These are phyloP conservation scores for Saccharomyces hybrid DNA, from an alignment of 1,139 yeast genomes.

Conservation along the genomic window DNA sequence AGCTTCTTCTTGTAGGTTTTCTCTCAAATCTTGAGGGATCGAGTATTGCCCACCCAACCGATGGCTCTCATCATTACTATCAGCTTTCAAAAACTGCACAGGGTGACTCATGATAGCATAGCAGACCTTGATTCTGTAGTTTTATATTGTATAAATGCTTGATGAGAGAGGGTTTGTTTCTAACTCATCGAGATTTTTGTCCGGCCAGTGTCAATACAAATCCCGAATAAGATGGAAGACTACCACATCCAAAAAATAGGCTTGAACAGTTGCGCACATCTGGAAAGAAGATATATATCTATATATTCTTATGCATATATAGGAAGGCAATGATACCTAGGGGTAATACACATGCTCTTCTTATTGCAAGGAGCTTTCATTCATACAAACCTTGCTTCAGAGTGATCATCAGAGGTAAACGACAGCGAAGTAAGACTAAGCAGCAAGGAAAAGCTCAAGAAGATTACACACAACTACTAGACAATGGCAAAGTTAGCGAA, in stretches of 20 bases:
- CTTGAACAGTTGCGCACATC: background rate
- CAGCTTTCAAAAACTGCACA: background rate
- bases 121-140: background rate
- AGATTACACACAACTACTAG: background rate
- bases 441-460: background rate
- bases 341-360: background rate
- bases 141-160: background rate
- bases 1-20: conserved; percentile 31
- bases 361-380: background rate
- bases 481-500: background rate
- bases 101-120: background rate
- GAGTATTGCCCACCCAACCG: conserved; percentile 31
- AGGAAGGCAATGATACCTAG: background rate
- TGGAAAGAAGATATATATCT: background rate
- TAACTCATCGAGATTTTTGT: background rate
- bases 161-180: background rate
- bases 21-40: conserved; percentile 32
- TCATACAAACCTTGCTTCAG: background rate
- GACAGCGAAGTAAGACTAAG: background rate
- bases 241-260: background rate
- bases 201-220: background rate
- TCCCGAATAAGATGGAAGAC: background rate
- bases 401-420: background rate
- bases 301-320: background rate
- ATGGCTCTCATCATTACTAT: conserved; percentile 7